A percentile compares a stretch with the other conserved stretches of the same genome.
phyloP scores from a whole-genome alignment of 2,329 filamentous ascomycete species.

The Myriosclerotinia scirpicola region DNA sequence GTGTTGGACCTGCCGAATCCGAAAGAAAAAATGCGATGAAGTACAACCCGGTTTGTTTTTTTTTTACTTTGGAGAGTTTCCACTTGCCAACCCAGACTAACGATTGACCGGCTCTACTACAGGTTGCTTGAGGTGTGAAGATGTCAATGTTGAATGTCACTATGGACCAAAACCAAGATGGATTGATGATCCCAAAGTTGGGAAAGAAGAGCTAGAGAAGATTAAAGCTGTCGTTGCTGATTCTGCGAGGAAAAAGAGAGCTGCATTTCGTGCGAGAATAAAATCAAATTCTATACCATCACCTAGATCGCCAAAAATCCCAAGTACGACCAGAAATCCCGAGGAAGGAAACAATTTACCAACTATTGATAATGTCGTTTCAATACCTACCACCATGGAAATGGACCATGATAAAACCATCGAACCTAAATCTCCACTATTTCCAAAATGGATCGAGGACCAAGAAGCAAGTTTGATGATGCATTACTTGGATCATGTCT shows the following conservation, averaged over 20 bases:
- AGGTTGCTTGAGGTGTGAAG: constrained; percentile 51
- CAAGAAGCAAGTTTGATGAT: constrained; percentile 46
- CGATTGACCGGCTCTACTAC: background rate
- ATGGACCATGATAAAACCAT: background rate
- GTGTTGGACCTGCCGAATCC: constrained; percentile 64
- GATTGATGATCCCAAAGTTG: constrained; percentile 23
- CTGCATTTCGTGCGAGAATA: constrained; percentile 16
- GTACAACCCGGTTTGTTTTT: constrained; percentile 50
- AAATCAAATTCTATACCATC: background rate
- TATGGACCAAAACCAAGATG: constrained; percentile 43
- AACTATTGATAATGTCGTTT: background rate
- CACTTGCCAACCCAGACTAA: background rate
- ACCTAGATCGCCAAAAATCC: background rate
- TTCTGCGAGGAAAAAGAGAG: constrained; percentile 18
- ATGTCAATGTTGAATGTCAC: constrained; percentile 58
- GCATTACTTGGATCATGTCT: constrained; percentile 61
- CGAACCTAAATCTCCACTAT: background rate
- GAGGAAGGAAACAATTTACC: background rate
- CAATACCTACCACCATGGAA: background rate
- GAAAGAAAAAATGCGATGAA: constrained; percentile 67
- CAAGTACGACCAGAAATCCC: background rate
- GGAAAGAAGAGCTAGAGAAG: constrained; percentile 8
- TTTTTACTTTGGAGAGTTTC: background rate
- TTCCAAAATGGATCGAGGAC: constrained; percentile 26
- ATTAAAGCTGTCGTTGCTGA: constrained; percentile 21